These are phyloP conservation scores for Camellia lanceoleosa DNA, from an alignment of 148 eudicot genomes.

Conservation along the genomic window DNA sequence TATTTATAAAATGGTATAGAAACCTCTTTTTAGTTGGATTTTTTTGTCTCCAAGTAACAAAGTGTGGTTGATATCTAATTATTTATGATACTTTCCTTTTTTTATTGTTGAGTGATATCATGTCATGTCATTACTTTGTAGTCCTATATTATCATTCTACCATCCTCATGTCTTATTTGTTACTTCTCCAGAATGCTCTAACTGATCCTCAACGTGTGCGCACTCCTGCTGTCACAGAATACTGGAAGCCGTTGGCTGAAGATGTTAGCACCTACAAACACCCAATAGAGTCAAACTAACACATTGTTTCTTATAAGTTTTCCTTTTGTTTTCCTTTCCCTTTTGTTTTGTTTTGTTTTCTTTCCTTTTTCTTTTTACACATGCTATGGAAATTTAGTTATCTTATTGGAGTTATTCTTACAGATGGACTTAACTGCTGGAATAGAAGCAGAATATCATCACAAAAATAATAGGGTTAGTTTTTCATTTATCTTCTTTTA, in stretches of 20 bases:
- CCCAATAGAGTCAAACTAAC: slow-evolving; percentile 10
- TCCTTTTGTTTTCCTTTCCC: background rate
- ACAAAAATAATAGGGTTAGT: slow-evolving; percentile 82
- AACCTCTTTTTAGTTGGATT: background rate
- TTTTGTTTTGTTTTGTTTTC: background rate
- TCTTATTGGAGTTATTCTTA: slow-evolving; percentile 9
- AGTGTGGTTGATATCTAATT: background rate
- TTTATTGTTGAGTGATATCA: background rate
- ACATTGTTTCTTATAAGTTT: background rate
- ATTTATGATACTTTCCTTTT: background rate
- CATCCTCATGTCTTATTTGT: slow-evolving; percentile 11
- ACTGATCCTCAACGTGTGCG: slow-evolving; percentile 85
- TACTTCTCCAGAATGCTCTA: slow-evolving; percentile 72
- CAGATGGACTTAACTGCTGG: slow-evolving; percentile 97
- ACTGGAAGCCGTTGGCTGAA: slow-evolving; percentile 95
- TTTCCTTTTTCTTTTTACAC: background rate
- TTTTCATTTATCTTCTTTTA: slow-evolving; percentile 7
- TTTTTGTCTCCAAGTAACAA: background rate
- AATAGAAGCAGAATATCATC: slow-evolving; percentile 96
- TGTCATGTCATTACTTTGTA: background rate
- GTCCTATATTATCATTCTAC: background rate
- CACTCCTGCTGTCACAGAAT: slow-evolving; percentile 69
- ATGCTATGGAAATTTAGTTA: background rate
- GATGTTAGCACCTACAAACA: slow-evolving; percentile 52
- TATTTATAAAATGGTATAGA: background rate